Percentiles rank a stretch among this genome's conserved stretches.
These are phyloP conservation scores for Sporodiniella umbellata DNA, from an alignment of 371 early-diverging fungal genomes.

Conservation along the genomic window DNA sequence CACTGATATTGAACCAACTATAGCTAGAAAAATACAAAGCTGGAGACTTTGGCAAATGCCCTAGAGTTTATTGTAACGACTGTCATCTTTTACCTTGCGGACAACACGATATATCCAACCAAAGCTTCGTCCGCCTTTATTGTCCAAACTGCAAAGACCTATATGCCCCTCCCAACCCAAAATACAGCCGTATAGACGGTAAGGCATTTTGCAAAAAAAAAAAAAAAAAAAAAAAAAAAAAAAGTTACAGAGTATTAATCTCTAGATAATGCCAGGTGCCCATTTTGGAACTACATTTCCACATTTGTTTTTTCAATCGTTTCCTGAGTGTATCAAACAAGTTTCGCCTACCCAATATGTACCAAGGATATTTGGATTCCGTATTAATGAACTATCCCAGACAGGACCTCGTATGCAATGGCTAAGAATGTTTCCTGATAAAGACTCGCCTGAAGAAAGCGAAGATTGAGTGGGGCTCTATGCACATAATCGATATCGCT, in stretches of 20 bases:
- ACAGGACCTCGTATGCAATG: constrained; percentile 76
- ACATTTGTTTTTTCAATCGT: constrained; percentile 84
- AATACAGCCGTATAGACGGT: constrained; percentile 79
- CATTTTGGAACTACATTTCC: constrained; percentile 96
- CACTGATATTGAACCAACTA: too few relatives aligned
- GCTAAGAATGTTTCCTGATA: constrained; percentile 55
- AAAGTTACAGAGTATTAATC: neutral
- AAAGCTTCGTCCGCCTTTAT: constrained; percentile 66
- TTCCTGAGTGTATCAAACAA: constrained; percentile 66
- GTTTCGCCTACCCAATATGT: constrained; percentile 51
- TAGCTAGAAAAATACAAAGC: constrained; percentile 69
- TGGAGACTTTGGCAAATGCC: constrained; percentile 85
- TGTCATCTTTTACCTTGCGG: constrained; percentile 81
- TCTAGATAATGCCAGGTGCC: constrained; percentile 59
- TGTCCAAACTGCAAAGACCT: constrained; percentile 87
- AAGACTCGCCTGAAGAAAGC: neutral
- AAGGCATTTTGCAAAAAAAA: constrained; percentile 5
- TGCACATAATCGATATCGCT: too few relatives aligned
- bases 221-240: neutral
- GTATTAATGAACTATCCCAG: constrained; percentile 53
- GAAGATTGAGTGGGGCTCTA: neutral
- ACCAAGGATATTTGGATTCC: constrained; percentile 82
- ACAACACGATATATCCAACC: constrained; percentile 64
- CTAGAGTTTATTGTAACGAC: constrained; percentile 72
- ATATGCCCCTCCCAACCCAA: constrained; percentile 73